These are phyloP conservation scores for Backusella luteola DNA, from an alignment of 192 early-diverging fungal genomes.

Conservation along the genomic window DNA sequence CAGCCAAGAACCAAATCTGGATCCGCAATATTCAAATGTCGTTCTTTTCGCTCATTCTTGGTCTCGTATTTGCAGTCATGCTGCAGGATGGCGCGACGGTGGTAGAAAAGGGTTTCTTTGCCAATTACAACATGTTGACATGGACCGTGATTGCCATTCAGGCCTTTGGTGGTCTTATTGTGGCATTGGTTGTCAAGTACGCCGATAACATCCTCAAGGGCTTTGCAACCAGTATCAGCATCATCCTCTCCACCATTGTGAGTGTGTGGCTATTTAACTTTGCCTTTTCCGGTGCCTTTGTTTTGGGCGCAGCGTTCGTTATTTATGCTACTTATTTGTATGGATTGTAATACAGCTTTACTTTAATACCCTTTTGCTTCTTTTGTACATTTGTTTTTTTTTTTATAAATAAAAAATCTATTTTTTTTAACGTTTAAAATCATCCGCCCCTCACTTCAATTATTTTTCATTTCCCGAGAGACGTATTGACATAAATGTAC, in stretches of 20 bases:
- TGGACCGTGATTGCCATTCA: conserved; percentile 82
- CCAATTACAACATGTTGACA: conserved; percentile 83
- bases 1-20: conserved; percentile 59
- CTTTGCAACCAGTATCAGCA: conserved; percentile 97
- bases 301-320: conserved; percentile 69
- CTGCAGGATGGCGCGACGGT: conserved; percentile 75
- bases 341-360: conserved; percentile 38
- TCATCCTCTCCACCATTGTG: conserved; percentile 84
- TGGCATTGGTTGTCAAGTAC: conserved; percentile 96
- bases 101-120: conserved; percentile 82
- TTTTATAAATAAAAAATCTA: not conserved
- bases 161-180: conserved; percentile 91
- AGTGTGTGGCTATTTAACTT: conserved; percentile 88
- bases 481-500: not conserved
- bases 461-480: not conserved
- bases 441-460: not conserved
- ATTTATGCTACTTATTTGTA: conserved; percentile 80
- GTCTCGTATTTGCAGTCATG: conserved; percentile 75
- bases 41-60: conserved; percentile 78
- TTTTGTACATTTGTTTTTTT: not conserved
- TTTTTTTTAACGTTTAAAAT: not conserved
- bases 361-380: not conserved
- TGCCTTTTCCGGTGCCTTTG: conserved; percentile 66
- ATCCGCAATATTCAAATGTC: conserved; percentile 92
- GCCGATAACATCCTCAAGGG: conserved; percentile 99